Evolutionary conservation across 129 eudicot genomes (phyloP).

Genomic region (Escallonia rubra): DNA sequence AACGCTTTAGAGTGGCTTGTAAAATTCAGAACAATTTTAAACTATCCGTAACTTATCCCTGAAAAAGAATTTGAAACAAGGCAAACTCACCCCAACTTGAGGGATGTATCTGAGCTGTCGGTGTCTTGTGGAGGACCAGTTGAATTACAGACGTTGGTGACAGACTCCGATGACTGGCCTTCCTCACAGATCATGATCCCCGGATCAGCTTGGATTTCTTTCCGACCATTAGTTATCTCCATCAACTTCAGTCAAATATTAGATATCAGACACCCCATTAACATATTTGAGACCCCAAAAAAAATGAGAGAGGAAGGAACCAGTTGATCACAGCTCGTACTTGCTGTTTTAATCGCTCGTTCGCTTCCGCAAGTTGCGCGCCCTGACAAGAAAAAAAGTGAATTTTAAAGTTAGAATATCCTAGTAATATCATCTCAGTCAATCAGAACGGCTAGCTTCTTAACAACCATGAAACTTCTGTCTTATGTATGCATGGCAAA

Average conservation of each 20-base stretch:
- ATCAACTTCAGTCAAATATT: slow-evolving; percentile 38
- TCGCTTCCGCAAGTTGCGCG: slow-evolving; percentile 69
- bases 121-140: slow-evolving; percentile 67
- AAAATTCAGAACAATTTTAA: slow-evolving; percentile 7
- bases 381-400: slow-evolving; percentile 34
- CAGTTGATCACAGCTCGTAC: slow-evolving; percentile 25
- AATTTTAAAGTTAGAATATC: no score
- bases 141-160: slow-evolving; percentile 50
- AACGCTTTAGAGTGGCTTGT: slow-evolving; percentile 8
- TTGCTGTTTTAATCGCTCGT: slow-evolving; percentile 54
- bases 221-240: slow-evolving; percentile 38
- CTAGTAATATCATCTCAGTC: no score
- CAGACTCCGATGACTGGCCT: slow-evolving; percentile 67
- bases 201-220: slow-evolving; percentile 26
- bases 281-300: background rate
- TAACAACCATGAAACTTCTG: no score
- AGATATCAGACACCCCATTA: background rate
- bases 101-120: slow-evolving; percentile 79
- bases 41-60: background rate
- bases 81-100: slow-evolving; percentile 77
- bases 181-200: slow-evolving; percentile 49
- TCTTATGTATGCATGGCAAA: no score
- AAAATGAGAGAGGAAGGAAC: background rate
- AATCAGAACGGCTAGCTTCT: no score
- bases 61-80: background rate